phyloP scores from a whole-genome alignment of 2,329 filamentous ascomycete species.

The Lasiodiplodia sp. region DNA sequence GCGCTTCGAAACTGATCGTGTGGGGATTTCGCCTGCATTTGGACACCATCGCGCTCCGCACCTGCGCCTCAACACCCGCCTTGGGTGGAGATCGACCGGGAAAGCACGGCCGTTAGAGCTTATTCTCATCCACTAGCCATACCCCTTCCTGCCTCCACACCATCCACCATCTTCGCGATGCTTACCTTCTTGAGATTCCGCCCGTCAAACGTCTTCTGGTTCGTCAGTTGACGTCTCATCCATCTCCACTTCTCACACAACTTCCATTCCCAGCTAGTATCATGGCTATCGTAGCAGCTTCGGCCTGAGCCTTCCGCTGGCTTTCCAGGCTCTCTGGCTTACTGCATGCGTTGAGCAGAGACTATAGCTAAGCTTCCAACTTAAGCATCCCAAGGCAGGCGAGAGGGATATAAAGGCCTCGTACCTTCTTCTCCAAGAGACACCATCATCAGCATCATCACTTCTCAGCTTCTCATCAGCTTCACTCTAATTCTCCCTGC shows the following conservation, averaged over 20 bases:
- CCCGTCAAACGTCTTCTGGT: neutral
- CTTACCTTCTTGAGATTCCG: neutral
- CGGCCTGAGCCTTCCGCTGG: neutral
- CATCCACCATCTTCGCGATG: constrained; percentile 7
- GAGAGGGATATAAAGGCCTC: constrained; percentile 5
- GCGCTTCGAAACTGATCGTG: constrained; percentile 12
- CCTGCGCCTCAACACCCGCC: constrained; percentile 8
- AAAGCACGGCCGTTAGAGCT: neutral
- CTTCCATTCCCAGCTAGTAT: neutral
- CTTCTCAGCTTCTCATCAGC: constrained; percentile 10
- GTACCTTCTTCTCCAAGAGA: neutral
- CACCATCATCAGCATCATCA: constrained; percentile 14
- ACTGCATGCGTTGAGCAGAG: neutral
- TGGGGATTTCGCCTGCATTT: constrained; percentile 13
- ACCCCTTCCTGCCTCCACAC: constrained; percentile 6
- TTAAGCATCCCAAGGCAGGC: neutral
- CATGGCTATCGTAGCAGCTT: neutral
- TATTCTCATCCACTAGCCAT: neutral
- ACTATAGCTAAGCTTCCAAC: constrained; percentile 9
- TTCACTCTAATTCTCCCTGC: constrained; percentile 21
- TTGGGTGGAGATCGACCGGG: neutral
- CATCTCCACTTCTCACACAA: constrained; percentile 17
- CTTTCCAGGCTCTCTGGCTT: constrained; percentile 19
- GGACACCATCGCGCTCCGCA: constrained; percentile 8
- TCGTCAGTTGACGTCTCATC: constrained; percentile 16